These are phyloP conservation scores for Chenopodium album DNA, from an alignment of 148 eudicot species.

Conservation along the genomic window DNA sequence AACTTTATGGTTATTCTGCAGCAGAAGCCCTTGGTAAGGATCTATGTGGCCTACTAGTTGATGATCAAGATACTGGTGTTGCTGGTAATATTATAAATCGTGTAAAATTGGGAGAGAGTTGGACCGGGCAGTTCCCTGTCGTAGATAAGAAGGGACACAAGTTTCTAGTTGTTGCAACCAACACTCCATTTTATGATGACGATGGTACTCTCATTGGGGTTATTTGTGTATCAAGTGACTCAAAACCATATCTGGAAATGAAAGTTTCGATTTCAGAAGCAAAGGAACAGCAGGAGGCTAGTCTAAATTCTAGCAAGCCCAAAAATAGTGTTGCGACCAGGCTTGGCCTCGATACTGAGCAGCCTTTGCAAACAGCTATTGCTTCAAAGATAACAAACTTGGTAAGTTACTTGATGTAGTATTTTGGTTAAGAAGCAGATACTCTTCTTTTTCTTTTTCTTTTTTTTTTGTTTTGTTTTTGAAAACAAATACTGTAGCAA, in stretches of 20 bases:
- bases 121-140: conserved; percentile 91
- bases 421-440: conserved; percentile 29
- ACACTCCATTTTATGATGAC: conserved; percentile 85
- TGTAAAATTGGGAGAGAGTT: conserved; percentile 58
- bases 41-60: conserved; percentile 49
- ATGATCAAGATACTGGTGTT: conserved; percentile 42
- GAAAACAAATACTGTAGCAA: too few species aligned
- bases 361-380: conserved; percentile 83
- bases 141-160: conserved; percentile 55
- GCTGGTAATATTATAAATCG: conserved; percentile 53
- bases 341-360: conserved; percentile 90
- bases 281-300: conserved; percentile 33
- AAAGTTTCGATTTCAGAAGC: conserved; percentile 29
- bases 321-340: conserved; percentile 51
- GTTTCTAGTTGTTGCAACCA: conserved; percentile 50
- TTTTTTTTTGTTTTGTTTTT: too few species aligned
- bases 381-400: conserved; percentile 82
- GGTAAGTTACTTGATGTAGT: conserved; percentile 46
- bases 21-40: conserved; percentile 74
- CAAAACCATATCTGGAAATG: conserved; percentile 49
- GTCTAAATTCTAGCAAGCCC: conserved; percentile 37
- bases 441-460: too few species aligned
- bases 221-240: conserved; percentile 67
- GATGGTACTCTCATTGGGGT: conserved; percentile 67
- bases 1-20: conserved; percentile 75